A percentile compares a stretch with the other conserved stretches of the same genome.
Conservation (phyloP, 179 eudicot species). For the Gypsophila paniculata region DNA sequence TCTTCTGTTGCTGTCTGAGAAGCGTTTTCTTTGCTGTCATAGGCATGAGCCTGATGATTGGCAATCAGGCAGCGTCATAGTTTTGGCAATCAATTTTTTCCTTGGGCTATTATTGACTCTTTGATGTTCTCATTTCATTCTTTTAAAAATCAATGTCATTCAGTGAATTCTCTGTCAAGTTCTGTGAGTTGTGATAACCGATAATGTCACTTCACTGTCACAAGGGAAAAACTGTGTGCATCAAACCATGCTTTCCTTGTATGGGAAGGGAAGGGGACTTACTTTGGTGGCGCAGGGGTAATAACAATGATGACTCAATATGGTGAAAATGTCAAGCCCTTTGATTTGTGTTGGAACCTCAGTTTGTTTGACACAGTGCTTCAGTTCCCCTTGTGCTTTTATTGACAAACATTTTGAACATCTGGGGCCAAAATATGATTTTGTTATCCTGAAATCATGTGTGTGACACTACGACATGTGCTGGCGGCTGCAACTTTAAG, state of each 20-base stretch:
- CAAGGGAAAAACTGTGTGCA: no score
- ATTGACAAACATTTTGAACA: background rate
- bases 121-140: no score
- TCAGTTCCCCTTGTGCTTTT: background rate
- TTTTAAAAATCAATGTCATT: no score
- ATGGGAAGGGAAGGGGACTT: background rate
- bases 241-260: background rate
- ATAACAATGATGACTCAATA: background rate
- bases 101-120: no score
- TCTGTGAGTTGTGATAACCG: no score
- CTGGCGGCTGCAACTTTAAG: background rate
- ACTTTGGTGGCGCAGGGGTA: background rate
- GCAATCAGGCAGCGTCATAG: no score
- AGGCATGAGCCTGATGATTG: no score
- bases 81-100: no score
- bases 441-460: background rate
- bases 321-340: background rate
- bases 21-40: no score
- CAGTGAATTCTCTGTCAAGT: no score
- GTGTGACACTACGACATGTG: background rate
- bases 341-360: background rate
- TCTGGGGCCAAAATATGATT: background rate
- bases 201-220: no score
- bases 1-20: no score
- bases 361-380: background rate